These are phyloP conservation scores for Juglanconis oblonga DNA, from an alignment of 2,329 filamentous ascomycete species.

Conservation along the genomic window DNA sequence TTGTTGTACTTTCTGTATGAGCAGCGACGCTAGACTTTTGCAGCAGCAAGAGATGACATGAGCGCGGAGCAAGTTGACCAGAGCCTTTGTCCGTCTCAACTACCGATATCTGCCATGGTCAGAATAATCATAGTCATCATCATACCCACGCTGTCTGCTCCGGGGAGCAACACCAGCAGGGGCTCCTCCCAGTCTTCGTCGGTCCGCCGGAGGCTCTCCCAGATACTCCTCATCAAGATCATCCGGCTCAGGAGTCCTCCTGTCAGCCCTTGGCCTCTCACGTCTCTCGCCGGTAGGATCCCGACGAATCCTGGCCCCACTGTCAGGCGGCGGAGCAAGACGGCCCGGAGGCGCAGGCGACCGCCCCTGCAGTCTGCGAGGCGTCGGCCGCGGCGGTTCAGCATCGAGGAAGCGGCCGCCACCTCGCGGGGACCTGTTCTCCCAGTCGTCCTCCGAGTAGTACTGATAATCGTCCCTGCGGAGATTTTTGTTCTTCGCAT, in stretches of 20 bases:
- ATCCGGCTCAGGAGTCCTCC: not conserved
- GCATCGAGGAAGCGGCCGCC: not conserved
- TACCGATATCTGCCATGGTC: too few relatives aligned
- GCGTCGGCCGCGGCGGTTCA: not conserved
- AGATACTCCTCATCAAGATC: not conserved
- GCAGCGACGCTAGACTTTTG: too few relatives aligned
- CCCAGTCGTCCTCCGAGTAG: not conserved
- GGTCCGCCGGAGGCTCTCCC: not conserved
- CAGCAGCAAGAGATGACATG: too few relatives aligned
- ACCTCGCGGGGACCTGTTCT: not conserved
- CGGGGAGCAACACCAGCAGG: not conserved
- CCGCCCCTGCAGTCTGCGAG: not conserved
- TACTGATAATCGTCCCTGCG: slow-evolving; percentile 1
- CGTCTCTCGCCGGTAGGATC: not conserved
- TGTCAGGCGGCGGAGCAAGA: not conserved
- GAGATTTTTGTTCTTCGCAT: not conserved
- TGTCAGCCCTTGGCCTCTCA: not conserved
- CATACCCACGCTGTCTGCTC: not conserved
- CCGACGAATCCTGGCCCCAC: not conserved
- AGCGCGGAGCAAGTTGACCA: too few relatives aligned
- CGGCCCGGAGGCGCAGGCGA: not conserved
- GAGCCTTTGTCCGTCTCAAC: too few relatives aligned
- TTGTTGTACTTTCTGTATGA: too few relatives aligned
- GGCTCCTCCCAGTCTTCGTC: not conserved
- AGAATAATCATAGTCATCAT: not conserved